Evolutionary conservation across 257 asterid species (phyloP).

Genomic region (Fraxinus americana): DNA sequence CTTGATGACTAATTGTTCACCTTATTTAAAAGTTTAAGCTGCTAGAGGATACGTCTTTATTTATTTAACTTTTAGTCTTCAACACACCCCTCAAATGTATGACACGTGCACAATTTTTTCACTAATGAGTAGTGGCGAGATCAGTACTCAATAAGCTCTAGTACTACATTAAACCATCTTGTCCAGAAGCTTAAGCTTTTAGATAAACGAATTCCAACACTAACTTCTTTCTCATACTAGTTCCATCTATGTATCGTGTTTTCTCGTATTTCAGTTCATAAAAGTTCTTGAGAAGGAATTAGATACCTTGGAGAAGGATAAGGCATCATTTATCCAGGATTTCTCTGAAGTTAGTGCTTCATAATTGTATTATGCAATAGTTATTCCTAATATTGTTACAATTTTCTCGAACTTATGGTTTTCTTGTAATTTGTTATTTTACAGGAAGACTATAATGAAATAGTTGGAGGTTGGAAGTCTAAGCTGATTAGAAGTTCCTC

Average conservation of each 20-base stretch:
- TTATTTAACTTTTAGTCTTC: too few species aligned
- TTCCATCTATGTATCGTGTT: background rate
- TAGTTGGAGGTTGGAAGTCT: constrained; percentile 88
- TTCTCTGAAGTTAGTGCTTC: constrained; percentile 70
- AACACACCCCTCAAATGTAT: background rate
- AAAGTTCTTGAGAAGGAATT: constrained; percentile 78
- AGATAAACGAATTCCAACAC: background rate
- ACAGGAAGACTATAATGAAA: constrained; percentile 48
- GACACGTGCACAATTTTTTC: background rate
- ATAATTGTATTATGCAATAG: background rate
- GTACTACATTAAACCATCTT: too few species aligned
- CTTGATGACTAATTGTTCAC: constrained; percentile 5
- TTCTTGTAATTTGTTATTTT: background rate
- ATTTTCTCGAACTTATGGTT: background rate
- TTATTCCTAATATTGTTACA: background rate
- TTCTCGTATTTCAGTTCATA: constrained; percentile 58
- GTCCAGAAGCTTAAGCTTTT: background rate
- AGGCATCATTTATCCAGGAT: constrained; percentile 64
- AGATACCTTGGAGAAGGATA: constrained; percentile 69
- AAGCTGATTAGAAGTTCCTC: constrained; percentile 69
- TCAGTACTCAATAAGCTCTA: too few species aligned
- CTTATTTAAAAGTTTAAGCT: background rate
- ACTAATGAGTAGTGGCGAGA: too few species aligned
- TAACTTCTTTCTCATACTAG: background rate
- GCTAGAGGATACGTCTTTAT: background rate